Percentiles rank a stretch among this genome's conserved stretches.
Conservation (phyloP, 31 red algal genomes). For the Odonthalia washingtoniensis region DNA sequence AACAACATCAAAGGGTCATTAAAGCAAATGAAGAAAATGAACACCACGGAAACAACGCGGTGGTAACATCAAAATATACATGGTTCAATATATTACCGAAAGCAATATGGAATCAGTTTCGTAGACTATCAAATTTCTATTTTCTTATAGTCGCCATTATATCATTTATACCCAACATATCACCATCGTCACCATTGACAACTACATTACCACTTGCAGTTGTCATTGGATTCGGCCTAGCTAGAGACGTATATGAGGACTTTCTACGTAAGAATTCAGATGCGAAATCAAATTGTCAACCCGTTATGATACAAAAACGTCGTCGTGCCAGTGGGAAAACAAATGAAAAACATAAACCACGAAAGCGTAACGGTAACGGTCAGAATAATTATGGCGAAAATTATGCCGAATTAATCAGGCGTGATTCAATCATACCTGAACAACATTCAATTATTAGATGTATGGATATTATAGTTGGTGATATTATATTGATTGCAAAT, state of each 20-base stretch:
- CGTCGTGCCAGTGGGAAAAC: background rate
- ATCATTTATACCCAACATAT: conserved; percentile 87
- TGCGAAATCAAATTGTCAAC: conserved; percentile 50
- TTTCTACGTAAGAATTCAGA: conserved; percentile 68
- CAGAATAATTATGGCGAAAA: background rate
- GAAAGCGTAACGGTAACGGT: background rate
- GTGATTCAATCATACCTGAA: conserved; percentile 26
- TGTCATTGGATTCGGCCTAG: conserved; percentile 88
- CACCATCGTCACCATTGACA: conserved; percentile 72
- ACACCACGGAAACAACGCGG: conserved; percentile 77
- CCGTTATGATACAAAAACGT: conserved; percentile 55
- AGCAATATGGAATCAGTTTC: conserved; percentile 88
- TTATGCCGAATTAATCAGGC: background rate
- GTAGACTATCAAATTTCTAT: conserved; percentile 89
- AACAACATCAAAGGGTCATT: too few species aligned
- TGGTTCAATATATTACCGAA: conserved; percentile 79
- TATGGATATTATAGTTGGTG: conserved; percentile 71
- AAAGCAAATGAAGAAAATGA: too few species aligned
- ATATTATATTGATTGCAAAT: conserved; percentile 72
- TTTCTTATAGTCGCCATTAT: conserved; percentile 87
- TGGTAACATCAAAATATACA: conserved; percentile 94
- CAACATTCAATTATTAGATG: conserved; percentile 49
- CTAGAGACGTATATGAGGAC: conserved; percentile 91
- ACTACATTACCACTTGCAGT: conserved; percentile 87
- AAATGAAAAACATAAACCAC: background rate